Percentiles rank a stretch among this genome's conserved stretches.
phyloP scores from a whole-genome alignment of 371 early-diverging fungal species.

The Mortierella sp. region DNA sequence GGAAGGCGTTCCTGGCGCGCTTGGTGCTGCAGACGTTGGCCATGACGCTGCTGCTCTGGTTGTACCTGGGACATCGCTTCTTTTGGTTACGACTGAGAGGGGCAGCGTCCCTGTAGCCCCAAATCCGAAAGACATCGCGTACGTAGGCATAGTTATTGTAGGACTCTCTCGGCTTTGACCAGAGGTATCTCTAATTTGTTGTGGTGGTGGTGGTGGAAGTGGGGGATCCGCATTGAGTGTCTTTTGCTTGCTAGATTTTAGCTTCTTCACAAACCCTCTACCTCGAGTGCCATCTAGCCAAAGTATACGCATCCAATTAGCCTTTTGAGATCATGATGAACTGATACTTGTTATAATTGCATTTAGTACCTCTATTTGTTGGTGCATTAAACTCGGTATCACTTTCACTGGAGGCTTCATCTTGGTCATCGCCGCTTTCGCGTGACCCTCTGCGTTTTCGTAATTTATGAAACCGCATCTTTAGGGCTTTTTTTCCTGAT shows the following conservation, averaged over 20 bases:
- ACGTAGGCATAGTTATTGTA: not conserved
- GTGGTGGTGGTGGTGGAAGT: conserved; percentile 15
- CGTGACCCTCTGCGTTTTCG: conserved; percentile 21
- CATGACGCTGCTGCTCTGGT: not conserved
- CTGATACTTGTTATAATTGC: conserved; percentile 20
- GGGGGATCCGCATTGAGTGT: conserved; percentile 14
- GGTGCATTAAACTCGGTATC: conserved; percentile 13
- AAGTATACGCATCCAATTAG: too few species aligned
- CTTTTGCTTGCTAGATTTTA: not conserved
- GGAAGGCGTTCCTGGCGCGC: not conserved
- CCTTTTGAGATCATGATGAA: too few species aligned
- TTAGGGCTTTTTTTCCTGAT: conserved; percentile 22
- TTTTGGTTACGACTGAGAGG: conserved; percentile 19
- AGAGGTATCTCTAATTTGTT: conserved; percentile 7
- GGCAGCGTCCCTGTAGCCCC: conserved; percentile 23
- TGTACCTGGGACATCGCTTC: not conserved
- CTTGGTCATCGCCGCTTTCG: not conserved
- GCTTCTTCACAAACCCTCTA: not conserved
- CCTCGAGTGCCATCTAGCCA: not conserved
- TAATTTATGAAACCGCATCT: conserved; percentile 22
- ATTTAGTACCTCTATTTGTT: not conserved
- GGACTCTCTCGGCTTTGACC: conserved; percentile 5
- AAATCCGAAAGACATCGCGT: conserved; percentile 28
- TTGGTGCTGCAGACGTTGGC: not conserved
- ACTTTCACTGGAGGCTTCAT: conserved; percentile 24